A percentile compares a stretch with the other conserved stretches of the same genome.
Evolutionary conservation across 2,329 filamentous ascomycete genomes (phyloP).

Genomic region (Aquanectria penicillioides): DNA sequence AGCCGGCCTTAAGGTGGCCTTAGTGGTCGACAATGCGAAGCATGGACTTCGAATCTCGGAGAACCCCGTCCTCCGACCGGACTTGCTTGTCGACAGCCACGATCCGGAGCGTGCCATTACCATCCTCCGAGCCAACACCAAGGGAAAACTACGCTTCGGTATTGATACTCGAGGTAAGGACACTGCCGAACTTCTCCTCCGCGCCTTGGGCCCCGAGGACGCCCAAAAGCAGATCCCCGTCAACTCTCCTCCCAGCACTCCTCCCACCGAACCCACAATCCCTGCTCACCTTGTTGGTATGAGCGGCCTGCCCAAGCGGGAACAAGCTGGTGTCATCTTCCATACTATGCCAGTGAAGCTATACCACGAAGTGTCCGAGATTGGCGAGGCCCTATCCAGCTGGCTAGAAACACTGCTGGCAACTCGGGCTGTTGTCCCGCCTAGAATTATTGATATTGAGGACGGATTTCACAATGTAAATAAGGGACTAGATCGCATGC

Average conservation of each 20-base stretch:
- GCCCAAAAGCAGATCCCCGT: constrained; percentile 49
- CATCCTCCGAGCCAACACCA: constrained; percentile 69
- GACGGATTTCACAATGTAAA: constrained; percentile 75
- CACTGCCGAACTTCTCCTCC: constrained; percentile 66
- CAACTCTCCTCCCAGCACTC: constrained; percentile 51
- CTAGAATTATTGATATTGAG: constrained; percentile 72
- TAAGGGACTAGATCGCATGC: constrained; percentile 71
- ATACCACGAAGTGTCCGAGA: constrained; percentile 73
- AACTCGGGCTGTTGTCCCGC: constrained; percentile 62
- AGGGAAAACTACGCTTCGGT: constrained; percentile 69
- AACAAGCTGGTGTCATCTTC: constrained; percentile 58
- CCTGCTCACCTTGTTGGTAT: constrained; percentile 72
- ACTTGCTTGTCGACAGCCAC: constrained; percentile 75
- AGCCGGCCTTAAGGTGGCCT: constrained; percentile 71
- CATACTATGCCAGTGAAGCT: constrained; percentile 80
- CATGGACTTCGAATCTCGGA: constrained; percentile 69
- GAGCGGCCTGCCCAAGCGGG: constrained; percentile 71
- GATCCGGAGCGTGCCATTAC: constrained; percentile 72
- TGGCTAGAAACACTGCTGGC: constrained; percentile 77
- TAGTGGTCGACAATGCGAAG: constrained; percentile 72
- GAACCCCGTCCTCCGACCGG: constrained; percentile 56
- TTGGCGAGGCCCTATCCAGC: constrained; percentile 69
- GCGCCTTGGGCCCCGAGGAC: constrained; percentile 47
- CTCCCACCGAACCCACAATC: constrained; percentile 40
- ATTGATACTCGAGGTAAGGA: constrained; percentile 75